phyloP scores from a whole-genome alignment of 805 yeast genomes.

The Isabelozyma rhagii region DNA sequence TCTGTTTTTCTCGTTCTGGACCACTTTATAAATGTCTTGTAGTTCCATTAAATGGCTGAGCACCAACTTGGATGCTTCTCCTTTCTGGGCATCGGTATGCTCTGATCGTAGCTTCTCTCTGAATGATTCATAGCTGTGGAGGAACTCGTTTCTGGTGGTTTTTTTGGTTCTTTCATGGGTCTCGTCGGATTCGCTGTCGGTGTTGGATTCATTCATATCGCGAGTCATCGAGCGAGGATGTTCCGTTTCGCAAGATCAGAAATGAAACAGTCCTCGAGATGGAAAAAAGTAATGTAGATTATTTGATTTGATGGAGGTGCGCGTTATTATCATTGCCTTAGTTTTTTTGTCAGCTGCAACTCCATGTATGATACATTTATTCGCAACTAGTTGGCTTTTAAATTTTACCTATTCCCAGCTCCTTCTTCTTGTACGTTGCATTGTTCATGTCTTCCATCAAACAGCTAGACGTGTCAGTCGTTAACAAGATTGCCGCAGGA shows the following conservation, averaged over 20 bases:
- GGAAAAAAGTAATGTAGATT: neutral
- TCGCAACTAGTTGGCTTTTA: no score
- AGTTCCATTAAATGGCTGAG: slow-evolving; percentile 41
- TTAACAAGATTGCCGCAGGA: slow-evolving; percentile 94
- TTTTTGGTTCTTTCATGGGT: slow-evolving; percentile 11
- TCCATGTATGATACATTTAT: neutral
- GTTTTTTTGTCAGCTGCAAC: neutral
- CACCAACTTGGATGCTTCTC: slow-evolving; percentile 54
- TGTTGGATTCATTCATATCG: neutral
- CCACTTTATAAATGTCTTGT: slow-evolving; percentile 44
- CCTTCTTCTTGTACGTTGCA: no score
- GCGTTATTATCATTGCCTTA: neutral
- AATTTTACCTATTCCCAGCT: no score
- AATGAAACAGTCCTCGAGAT: neutral
- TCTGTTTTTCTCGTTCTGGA: slow-evolving; percentile 31
- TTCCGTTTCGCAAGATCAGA: neutral
- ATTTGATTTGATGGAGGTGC: neutral
- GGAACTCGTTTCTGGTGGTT: slow-evolving; percentile 9
- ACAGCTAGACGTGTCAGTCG: slow-evolving; percentile 64
- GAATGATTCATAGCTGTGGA: slow-evolving; percentile 25
- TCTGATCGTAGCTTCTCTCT: slow-evolving; percentile 26
- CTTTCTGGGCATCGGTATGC: slow-evolving; percentile 52
- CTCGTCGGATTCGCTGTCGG: neutral
- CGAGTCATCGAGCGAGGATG: neutral
- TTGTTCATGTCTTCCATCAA: neutral